Evolutionary conservation across 73 alveolate species (phyloP).

Genomic region (Uronychia binucleata): DNA sequence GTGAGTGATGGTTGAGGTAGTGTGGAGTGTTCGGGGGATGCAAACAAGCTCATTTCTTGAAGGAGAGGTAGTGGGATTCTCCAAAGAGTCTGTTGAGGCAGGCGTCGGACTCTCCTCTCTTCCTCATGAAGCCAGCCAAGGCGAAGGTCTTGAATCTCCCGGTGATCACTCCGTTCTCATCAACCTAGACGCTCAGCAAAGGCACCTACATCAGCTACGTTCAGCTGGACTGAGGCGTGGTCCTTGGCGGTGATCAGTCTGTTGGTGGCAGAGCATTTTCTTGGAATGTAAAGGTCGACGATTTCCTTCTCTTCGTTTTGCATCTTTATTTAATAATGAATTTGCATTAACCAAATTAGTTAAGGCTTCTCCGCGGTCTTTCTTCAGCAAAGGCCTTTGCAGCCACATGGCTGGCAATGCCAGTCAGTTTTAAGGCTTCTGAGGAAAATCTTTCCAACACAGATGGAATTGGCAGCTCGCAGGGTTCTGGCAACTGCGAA

Average conservation of each 20-base stretch:
- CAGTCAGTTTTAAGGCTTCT: too few species aligned
- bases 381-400: too few species aligned
- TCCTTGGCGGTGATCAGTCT: slow-evolving; percentile 83
- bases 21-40: too few species aligned
- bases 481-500: too few species aligned
- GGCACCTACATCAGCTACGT: slow-evolving; percentile 60
- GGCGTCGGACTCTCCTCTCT: slow-evolving; percentile 91
- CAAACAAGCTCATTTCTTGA: slow-evolving; percentile 56
- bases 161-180: slow-evolving; percentile 76
- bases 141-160: slow-evolving; percentile 78
- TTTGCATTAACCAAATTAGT: too few species aligned
- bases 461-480: too few species aligned
- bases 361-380: too few species aligned
- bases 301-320: slow-evolving; percentile 60
- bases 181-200: slow-evolving; percentile 39
- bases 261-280: slow-evolving; percentile 92
- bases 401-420: too few species aligned
- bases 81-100: slow-evolving; percentile 69
- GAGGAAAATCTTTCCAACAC: too few species aligned
- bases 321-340: slow-evolving; percentile 45
- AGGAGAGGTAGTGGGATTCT: slow-evolving; percentile 44
- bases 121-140: slow-evolving; percentile 90
- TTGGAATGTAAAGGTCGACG: slow-evolving; percentile 87
- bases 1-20: too few species aligned
- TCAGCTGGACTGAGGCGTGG: slow-evolving; percentile 86